Evolutionary conservation across 768 basidiomycete species (phyloP), one percentile per base, ranked within the genome.

Genomic region (Suillus hirtellus): DNA sequence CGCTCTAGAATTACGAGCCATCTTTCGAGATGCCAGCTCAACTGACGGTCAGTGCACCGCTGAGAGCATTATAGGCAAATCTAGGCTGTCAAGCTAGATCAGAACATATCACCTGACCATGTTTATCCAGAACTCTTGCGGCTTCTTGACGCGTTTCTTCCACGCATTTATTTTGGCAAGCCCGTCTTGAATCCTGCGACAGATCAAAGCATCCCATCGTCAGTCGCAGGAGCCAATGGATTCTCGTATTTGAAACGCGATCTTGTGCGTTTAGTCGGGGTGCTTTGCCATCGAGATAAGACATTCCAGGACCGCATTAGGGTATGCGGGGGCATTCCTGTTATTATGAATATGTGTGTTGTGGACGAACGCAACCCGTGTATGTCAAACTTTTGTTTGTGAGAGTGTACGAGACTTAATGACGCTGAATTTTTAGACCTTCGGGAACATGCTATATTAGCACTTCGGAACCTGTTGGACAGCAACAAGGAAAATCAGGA

Each of bases 341-440:
- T 93, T 53, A 82, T 96, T 19, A 87, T 97, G 85, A 91, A 90
- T 71, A 80, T 95, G 76, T 96, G 94, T 74, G 92, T 93, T 19
- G 80, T 94, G 34, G 95, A 98, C 72, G 95, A 95, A 69, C 79
- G 89, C 63, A 97, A 96, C 75, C 95, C 95, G 44, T 95, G 95
- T 96, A 73, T 76, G 95, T 86, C 8, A 37, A 14, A 21, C 37
- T n/a, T 53, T 17, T 31, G 37, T 35, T 10, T 19, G 35, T 40
- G 27, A 59, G 15, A 24, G 38, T 44, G 38, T 40, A 56, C 24
- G 40, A 38, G n/a, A 24, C 37, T 24, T 60, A 54, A 47, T 37
- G 56, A 42, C 6, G 17, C 19, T 31, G 6, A 17, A 58, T 31
- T 1, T 37, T 50, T 24, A 69, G 96, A 93, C 76, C 78, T 99